Base-by-base conservation (phyloP, 2,329 filamentous ascomycete genomes). In the Alternaria solani region DNA sequence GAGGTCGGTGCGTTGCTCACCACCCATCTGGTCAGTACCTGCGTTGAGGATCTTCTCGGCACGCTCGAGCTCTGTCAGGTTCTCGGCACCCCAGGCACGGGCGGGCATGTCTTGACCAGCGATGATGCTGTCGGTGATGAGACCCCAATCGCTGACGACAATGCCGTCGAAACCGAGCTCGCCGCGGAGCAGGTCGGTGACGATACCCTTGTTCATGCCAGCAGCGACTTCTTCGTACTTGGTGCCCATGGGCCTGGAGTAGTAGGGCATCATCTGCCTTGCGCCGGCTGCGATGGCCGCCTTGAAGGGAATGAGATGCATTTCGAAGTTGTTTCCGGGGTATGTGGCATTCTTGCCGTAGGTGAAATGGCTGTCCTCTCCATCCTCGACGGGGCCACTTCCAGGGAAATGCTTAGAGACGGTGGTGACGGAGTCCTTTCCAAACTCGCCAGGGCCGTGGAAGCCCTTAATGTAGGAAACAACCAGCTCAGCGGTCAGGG, bases 341-440 rank as follows among this genome's bases (percentile, higher is more conserved):
- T 85, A 86, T 0, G 80, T 81, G 1, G 72, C 63, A 55, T 86
- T 83, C 67, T 84, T 84, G 32, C 84, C 84, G 57, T 85, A 85
- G 0, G 71, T 70, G 61, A 86, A 86, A 55, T 86, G 84, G 16
- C 82, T 80, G 64, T 86, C 84, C 47, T 85, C 82, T 20, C 84
- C 84, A 47, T 83, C 73, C 57, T 83, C 73, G 65, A 82, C 78
- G 0, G 84, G 79, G 0, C 84, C 84, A 7, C 79, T 82, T 5
- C 84, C 84, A 0, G 84, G 84, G 64, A 86, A 86, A 62, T 86
- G 84, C 70, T 86, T 86, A 0, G 83, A 84, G 2, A 85, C 80
- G 0, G 84, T 82, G 1, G 79, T 80, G 4, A 85, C 80, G 2
- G 81, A 83, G 28, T 79, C 61, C 0, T 71, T 64, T 0, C 83